phyloP scores from a whole-genome alignment of 2,329 filamentous ascomycete species.

The Hyphodiscus sp. region DNA sequence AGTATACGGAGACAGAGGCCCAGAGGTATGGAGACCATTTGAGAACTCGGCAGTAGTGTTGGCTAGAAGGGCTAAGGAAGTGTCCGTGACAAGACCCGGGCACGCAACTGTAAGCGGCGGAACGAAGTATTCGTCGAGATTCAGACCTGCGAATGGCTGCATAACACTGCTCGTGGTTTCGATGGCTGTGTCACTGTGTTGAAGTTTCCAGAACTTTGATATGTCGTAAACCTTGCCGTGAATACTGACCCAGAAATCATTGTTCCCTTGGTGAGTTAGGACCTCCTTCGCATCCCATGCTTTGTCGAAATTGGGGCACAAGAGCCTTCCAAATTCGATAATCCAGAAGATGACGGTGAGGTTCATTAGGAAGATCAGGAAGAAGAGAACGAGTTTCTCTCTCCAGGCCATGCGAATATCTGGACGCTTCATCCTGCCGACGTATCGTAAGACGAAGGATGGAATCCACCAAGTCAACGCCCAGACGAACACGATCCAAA shows the following conservation, averaged over 20 bases:
- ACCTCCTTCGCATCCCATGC: constrained; percentile 74
- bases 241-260: constrained; percentile 82
- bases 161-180: constrained; percentile 59
- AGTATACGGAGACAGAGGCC: constrained; percentile 49
- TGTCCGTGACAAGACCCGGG: constrained; percentile 58
- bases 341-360: constrained; percentile 86
- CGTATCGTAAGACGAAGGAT: constrained; percentile 68
- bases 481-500: constrained; percentile 83
- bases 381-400: constrained; percentile 81
- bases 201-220: constrained; percentile 74
- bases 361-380: constrained; percentile 78
- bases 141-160: constrained; percentile 69
- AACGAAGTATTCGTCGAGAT: constrained; percentile 80
- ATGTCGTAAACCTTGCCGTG: constrained; percentile 90
- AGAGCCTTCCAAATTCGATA: constrained; percentile 70
- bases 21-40: constrained; percentile 64
- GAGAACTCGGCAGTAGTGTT: constrained; percentile 55
- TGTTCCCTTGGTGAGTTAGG: constrained; percentile 57
- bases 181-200: constrained; percentile 71
- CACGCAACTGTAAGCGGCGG: constrained; percentile 72
- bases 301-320: constrained; percentile 90
- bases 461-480: constrained; percentile 90
- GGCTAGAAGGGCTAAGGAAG: constrained; percentile 48
- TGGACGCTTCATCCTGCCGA: constrained; percentile 94
- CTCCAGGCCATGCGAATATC: constrained; percentile 97